Evolutionary conservation across 768 basidiomycete species (phyloP).

Genomic region (Macrolepiota dolichaula): DNA sequence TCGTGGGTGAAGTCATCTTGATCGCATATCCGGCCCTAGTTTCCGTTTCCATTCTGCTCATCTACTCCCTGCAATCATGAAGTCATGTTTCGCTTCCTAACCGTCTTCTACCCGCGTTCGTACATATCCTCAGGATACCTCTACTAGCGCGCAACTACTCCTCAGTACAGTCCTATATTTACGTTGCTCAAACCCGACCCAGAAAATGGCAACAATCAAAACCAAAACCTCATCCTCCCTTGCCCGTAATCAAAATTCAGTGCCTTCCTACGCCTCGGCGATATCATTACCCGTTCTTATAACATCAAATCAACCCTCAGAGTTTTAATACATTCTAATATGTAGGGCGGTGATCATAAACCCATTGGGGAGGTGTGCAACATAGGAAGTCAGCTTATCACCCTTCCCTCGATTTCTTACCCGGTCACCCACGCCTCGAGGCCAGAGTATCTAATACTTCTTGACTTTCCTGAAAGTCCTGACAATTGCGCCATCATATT

Average conservation of each 20-base stretch:
- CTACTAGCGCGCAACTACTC: neutral
- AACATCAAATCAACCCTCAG: neutral
- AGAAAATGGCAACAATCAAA: slow-evolving; percentile 5
- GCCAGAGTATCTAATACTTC: neutral
- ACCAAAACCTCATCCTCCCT: neutral
- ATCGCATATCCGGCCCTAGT: neutral
- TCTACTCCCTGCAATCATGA: slow-evolving; percentile 10
- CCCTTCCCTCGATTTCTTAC: slow-evolving; percentile 5
- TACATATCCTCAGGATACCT: slow-evolving; percentile 1
- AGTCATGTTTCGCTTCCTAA: slow-evolving; percentile 12
- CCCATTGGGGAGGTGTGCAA: neutral
- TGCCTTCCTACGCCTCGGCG: neutral
- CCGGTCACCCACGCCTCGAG: neutral
- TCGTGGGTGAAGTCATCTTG: neutral
- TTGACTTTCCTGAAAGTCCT: neutral
- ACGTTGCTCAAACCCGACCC: neutral
- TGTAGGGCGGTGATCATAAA: neutral
- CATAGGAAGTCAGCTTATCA: slow-evolving; percentile 3
- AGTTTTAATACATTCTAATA: neutral
- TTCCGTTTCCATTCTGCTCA: slow-evolving; percentile 11
- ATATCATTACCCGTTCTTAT: neutral
- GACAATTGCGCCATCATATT: neutral
- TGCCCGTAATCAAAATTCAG: neutral
- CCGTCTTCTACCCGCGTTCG: slow-evolving; percentile 12
- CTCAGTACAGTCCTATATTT: slow-evolving; percentile 1